Conservation (phyloP, 2,329 filamentous ascomycete genomes). For the Fusarium lateritium region DNA sequence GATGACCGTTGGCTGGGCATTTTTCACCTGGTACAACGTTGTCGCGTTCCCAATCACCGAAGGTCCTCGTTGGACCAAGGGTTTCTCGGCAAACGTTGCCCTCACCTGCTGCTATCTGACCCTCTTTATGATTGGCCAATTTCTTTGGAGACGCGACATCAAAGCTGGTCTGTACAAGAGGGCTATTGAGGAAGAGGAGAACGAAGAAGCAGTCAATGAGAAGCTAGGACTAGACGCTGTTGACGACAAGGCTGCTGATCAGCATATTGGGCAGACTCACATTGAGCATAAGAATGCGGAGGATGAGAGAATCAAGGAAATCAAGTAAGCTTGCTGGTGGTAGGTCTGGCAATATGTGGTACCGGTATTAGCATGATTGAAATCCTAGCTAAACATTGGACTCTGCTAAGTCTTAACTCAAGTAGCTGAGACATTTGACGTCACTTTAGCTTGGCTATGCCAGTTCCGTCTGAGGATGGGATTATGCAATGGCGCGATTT, state of each 20-base stretch:
- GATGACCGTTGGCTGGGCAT: slow-evolving; percentile 51
- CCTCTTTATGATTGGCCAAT: slow-evolving; percentile 52
- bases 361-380: too few species aligned
- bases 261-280: background rate
- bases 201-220: slow-evolving; percentile 42
- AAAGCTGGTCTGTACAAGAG: slow-evolving; percentile 43
- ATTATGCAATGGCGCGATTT: too few species aligned
- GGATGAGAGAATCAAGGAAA: background rate
- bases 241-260: background rate
- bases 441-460: background rate
- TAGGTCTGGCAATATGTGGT: too few species aligned
- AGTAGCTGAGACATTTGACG: background rate
- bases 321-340: background rate
- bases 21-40: slow-evolving; percentile 47
- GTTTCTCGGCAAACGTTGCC: slow-evolving; percentile 43
- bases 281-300: background rate
- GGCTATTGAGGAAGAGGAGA: slow-evolving; percentile 44
- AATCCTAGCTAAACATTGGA: too few species aligned
- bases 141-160: slow-evolving; percentile 51
- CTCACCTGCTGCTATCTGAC: slow-evolving; percentile 49
- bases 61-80: slow-evolving; percentile 42
- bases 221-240: slow-evolving; percentile 17
- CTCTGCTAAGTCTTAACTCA: too few species aligned
- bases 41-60: slow-evolving; percentile 43
- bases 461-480: too few species aligned